Conservation (phyloP, 2,329 filamentous ascomycete species). For the Lecanicillium sp. region DNA sequence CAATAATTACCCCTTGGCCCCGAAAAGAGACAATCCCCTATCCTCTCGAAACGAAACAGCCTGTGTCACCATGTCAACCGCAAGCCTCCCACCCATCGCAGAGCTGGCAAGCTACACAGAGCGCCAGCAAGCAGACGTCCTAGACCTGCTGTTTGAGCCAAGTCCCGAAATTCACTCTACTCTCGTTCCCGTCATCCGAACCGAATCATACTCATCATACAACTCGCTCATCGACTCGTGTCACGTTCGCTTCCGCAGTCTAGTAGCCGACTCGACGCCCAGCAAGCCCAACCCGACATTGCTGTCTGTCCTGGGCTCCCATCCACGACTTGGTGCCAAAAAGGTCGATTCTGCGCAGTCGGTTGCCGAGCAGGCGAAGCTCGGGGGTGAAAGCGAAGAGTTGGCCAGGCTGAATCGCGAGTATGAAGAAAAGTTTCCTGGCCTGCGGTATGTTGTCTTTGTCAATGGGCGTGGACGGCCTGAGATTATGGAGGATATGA, state of each 20-base stretch:
- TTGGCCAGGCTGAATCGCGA: conserved; percentile 60
- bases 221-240: conserved; percentile 59
- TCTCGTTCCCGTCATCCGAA: conserved; percentile 56
- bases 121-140: conserved; percentile 43
- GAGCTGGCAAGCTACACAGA: conserved; percentile 48
- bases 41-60: neutral
- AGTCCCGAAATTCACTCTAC: conserved; percentile 66
- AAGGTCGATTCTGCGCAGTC: conserved; percentile 78
- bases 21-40: too few relatives aligned
- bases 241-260: conserved; percentile 50
- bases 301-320: conserved; percentile 66
- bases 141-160: conserved; percentile 82
- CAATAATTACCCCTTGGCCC: too few relatives aligned
- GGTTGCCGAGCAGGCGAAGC: conserved; percentile 69
- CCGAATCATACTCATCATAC: conserved; percentile 55
- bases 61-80: conserved; percentile 12
- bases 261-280: conserved; percentile 41
- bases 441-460: conserved; percentile 83
- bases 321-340: conserved; percentile 75
- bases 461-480: conserved; percentile 72
- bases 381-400: conserved; percentile 55
- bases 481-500: conserved; percentile 78
- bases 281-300: conserved; percentile 45
- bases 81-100: conserved; percentile 45
- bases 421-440: conserved; percentile 76